Base-by-base conservation (phyloP, 441 rosid genomes). In the Gossypium davidsonii region DNA sequence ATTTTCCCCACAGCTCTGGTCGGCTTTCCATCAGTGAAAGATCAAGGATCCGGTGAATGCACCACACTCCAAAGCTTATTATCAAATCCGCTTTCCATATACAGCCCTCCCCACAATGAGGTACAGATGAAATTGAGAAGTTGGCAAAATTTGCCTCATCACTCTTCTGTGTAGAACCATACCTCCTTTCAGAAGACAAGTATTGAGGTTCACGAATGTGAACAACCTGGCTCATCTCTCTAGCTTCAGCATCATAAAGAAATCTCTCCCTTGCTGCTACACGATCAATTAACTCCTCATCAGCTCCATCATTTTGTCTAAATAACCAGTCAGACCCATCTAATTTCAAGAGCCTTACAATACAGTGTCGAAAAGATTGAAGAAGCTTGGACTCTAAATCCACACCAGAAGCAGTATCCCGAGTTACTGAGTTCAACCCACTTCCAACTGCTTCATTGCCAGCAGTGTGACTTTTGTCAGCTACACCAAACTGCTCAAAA, bases 1-100 rank as follows among this genome's bases (percentile, higher is more conserved):
- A 91, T 78, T 91, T 95, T 60, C 99, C 99, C 99, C 99, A 95
- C 44, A 95, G 83, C 82, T 95, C 98, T 25, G 98, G 99, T 21
- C 99, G 86, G 82, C 99, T 91, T 84, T 95, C 99, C 97, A 91
- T 84, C 60, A 90, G 84, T 14, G 99, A 95, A 81, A 95, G 79
- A 78, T 85, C 88, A 60, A 95, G 98, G 76, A 95, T 81, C 73
- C 95, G 89, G 78, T 91, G 98, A 46, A 93, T 90, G 83, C 99
- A 91, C 99, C 99, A 95, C 8, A 95, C 93, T 39, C 99, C 99
- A 74, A 95, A 95, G 83, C 98, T 95, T 75, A 84, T 79, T 9
- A 93, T 78, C 80, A 95, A 77, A 75, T 93, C 97, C 23, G 75
- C 86, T 78, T 79, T 87, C 94, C 96, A 95, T n/a, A 91, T 83